Evolutionary conservation across 805 yeast species (phyloP), one percentile per base, ranked within the genome.

Genomic region (Lipomyces anomalus): DNA sequence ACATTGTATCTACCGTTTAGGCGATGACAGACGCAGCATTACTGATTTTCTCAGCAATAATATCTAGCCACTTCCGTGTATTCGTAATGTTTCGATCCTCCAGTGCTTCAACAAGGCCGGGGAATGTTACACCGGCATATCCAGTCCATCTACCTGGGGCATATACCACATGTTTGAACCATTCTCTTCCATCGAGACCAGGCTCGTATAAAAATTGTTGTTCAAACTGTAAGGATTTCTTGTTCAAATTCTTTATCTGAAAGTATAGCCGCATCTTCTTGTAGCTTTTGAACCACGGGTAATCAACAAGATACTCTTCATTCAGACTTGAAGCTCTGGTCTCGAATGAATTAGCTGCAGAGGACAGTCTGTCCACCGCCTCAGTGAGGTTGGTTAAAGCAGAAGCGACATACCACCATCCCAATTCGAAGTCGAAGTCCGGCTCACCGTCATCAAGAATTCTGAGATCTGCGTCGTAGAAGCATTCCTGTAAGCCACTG

Each of bases 261-360:
- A 82, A 73, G 41, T 79, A 80, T 3, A 79, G 68, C 41, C 67
- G 71, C 30, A 84, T 58, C 62, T 86, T 86, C 52, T 70, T 74
- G 53, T 70, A 73, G 42, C 73, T 66, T 51, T 73, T 69, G 67
- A 81, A 86, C 88, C 95, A 83, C 1, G 96, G 88, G 56, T 75
- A 82, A 56, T 86, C 97, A 35, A 72, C 66, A 1, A 71, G 63
- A 44, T 80, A 75, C 28, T 73, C 70, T 1, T 66, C 63, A 51
- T 77, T 79, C 22, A 85, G 67, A 1, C 68, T 60, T 3, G 58
- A 57, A 17, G 73, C 71, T 49, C 71, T 70, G 2, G 53, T 57
- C 55, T 84, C 89, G 55, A 75, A 81, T 1, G 53, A 47, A 0
- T 46, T 43, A 1, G 83, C 65, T 0, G 59, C 50, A 2, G 41